Conservation (phyloP, 257 asterid genomes). For the Primulina huaijiensis region DNA sequence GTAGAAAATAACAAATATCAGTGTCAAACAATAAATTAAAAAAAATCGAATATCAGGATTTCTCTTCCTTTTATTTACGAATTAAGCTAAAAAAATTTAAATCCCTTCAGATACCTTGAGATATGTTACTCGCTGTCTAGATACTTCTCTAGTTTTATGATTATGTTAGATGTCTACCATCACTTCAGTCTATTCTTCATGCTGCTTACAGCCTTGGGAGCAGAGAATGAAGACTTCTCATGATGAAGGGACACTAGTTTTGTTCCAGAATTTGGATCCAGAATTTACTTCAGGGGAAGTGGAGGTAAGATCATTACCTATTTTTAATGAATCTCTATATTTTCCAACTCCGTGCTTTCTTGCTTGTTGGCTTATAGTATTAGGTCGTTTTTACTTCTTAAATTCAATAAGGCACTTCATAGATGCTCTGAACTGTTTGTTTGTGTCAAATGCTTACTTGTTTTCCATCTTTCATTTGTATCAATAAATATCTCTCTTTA, state of each 20-base stretch:
- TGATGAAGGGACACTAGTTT: slow-evolving; percentile 52
- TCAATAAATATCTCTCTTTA: background rate
- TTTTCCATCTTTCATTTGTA: background rate
- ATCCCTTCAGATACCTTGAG: background rate
- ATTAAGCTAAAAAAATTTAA: background rate
- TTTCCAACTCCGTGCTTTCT: slow-evolving; percentile 6
- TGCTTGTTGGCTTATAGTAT: slow-evolving; percentile 9
- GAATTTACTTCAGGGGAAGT: slow-evolving; percentile 77
- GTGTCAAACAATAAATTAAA: background rate
- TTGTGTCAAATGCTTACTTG: too few species aligned
- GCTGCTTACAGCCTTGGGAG: slow-evolving; percentile 60
- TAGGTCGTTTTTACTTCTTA: slow-evolving; percentile 1
- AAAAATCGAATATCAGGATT: background rate
- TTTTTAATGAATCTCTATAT: background rate
- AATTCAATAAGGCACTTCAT: background rate
- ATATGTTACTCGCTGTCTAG: slow-evolving; percentile 8
- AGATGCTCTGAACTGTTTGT: background rate
- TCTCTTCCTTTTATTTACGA: background rate
- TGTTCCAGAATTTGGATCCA: slow-evolving; percentile 74
- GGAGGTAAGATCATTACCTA: slow-evolving; percentile 47
- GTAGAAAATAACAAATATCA: background rate
- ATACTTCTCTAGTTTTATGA: background rate
- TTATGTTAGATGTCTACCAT: slow-evolving; percentile 7
- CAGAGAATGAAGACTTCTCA: slow-evolving; percentile 53
- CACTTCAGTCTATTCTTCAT: slow-evolving; percentile 15